A percentile compares a stretch with the other conserved stretches of the same genome.
phyloP scores from a whole-genome alignment of 495 filamentous ascomycete species.

The Aspergillus saccharolyticus region DNA sequence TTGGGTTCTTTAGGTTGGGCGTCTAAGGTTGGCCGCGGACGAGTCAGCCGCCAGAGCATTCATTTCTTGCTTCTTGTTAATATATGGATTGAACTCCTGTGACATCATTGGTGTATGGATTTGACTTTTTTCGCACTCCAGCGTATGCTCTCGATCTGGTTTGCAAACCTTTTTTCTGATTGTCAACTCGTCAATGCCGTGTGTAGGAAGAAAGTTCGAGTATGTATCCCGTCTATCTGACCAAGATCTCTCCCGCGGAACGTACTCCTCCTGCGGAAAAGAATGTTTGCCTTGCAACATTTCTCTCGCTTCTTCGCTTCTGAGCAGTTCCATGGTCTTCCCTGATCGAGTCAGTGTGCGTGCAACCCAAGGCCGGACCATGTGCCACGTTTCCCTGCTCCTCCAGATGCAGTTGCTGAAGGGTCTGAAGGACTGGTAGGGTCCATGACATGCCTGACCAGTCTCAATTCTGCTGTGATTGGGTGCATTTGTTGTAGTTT shows the following conservation, averaged over 20 bases:
- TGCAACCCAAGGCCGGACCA: not conserved
- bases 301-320: not conserved
- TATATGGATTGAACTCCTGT: conserved; percentile 4
- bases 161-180: not conserved
- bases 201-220: not conserved
- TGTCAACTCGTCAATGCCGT: not conserved
- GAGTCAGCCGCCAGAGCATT: conserved; percentile 13
- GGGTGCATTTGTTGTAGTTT: conserved; percentile 9
- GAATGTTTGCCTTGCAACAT: not conserved
- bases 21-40: conserved; percentile 10
- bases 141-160: not conserved
- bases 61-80: conserved; percentile 11
- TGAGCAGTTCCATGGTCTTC: not conserved
- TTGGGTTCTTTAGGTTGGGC: conserved; percentile 6
- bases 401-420: not conserved
- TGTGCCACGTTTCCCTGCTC: conserved; percentile 9
- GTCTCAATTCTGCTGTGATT: not conserved
- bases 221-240: not conserved
- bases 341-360: not conserved
- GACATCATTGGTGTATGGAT: conserved; percentile 11
- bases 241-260: not conserved
- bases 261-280: not conserved
- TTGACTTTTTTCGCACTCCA: not conserved
- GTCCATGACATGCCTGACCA: not conserved
- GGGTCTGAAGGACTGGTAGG: not conserved